Conservation (phyloP, 1,284 basidiomycete species). For the Fomitopsis palustris region DNA sequence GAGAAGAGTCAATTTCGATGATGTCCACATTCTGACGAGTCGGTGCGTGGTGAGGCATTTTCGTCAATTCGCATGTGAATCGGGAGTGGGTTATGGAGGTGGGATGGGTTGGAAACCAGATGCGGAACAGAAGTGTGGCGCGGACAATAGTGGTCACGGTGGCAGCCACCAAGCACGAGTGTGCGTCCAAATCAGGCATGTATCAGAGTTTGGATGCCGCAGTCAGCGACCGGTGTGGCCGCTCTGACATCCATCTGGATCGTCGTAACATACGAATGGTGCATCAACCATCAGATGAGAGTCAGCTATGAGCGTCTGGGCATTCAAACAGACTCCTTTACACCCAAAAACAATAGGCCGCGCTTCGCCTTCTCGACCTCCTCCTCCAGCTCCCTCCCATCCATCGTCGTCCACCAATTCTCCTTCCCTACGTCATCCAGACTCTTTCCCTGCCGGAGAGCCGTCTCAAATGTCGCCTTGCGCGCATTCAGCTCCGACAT, state of each 20-base stretch:
- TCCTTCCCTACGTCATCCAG: constrained; percentile 44
- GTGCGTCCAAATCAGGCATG: not conserved
- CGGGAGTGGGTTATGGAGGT: not conserved
- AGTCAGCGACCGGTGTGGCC: not conserved
- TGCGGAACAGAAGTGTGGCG: not conserved
- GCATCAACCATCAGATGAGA: not conserved
- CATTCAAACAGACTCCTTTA: constrained; percentile 40
- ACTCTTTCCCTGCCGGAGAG: constrained; percentile 54
- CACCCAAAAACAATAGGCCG: constrained; percentile 80
- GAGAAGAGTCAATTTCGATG: constrained; percentile 6
- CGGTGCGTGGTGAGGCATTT: not conserved
- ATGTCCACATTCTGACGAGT: not conserved
- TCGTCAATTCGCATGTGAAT: not conserved
- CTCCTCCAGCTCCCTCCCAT: constrained; percentile 76
- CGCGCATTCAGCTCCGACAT: constrained; percentile 72
- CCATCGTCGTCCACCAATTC: constrained; percentile 67
- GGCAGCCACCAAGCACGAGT: not conserved
- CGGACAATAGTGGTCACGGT: not conserved
- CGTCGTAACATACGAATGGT: too few species aligned
- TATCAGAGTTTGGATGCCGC: not conserved
- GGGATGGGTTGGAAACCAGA: too few species aligned
- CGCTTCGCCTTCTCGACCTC: constrained; percentile 75
- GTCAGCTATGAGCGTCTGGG: not conserved
- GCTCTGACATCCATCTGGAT: not conserved
- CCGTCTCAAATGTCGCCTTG: constrained; percentile 70